These are phyloP conservation scores for Russula sp. DNA, from an alignment of 768 basidiomycete species.

Conservation along the genomic window DNA sequence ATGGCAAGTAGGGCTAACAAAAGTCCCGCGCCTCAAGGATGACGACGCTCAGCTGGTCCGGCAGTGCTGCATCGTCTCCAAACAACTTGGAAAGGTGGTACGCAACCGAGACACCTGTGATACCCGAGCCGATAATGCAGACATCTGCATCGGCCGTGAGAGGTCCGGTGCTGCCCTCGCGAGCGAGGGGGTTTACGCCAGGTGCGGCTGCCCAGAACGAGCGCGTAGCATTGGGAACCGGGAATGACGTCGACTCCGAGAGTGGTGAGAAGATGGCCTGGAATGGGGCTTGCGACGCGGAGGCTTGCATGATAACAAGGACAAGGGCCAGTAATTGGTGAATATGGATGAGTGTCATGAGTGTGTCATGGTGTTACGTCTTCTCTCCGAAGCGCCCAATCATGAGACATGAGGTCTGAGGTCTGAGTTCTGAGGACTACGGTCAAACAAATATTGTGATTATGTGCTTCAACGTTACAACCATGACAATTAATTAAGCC, in stretches of 20 bases:
- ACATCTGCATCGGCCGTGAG: constrained; percentile 61
- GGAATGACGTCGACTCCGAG: constrained; percentile 33
- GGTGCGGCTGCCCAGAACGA: constrained; percentile 66
- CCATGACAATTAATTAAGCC: too few species aligned
- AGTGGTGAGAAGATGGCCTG: background rate
- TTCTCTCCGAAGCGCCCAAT: too few species aligned
- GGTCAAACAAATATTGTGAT: too few species aligned
- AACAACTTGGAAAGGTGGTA: constrained; percentile 54
- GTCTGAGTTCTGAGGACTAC: too few species aligned
- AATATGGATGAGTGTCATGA: constrained; percentile 3
- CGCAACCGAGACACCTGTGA: constrained; percentile 69
- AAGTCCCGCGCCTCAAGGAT: constrained; percentile 84
- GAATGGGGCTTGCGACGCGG: background rate
- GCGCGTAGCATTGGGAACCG: constrained; percentile 56
- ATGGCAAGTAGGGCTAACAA: constrained; percentile 44
- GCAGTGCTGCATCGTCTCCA: constrained; percentile 1
- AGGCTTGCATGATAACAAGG: background rate
- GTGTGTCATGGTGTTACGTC: too few species aligned
- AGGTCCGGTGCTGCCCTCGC: constrained; percentile 55
- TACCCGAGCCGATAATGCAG: constrained; percentile 75
- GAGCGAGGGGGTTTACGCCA: constrained; percentile 59
- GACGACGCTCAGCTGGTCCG: constrained; percentile 42
- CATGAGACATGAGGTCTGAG: too few species aligned
- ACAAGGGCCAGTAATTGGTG: background rate
- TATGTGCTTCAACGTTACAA: too few species aligned